phyloP scores from a whole-genome alignment of 2,329 filamentous ascomycete genomes.

The Grosmannia clavigera region DNA sequence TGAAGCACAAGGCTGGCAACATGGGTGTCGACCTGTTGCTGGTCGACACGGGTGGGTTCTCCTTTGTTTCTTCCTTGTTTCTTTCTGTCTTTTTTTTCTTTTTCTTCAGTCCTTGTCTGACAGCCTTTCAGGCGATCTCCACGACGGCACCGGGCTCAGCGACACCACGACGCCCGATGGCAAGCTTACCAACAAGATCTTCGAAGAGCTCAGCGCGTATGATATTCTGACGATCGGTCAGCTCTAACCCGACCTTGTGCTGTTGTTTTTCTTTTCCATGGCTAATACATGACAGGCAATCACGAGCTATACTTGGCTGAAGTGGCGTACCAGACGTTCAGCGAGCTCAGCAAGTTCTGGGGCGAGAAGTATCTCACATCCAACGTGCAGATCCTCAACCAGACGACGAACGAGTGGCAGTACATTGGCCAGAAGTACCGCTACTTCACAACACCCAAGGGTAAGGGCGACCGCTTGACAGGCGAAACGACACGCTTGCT shows the following conservation, averaged over 20 bases:
- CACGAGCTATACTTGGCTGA: constrained; percentile 54
- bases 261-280: background rate
- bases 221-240: constrained; percentile 29
- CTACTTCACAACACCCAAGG: constrained; percentile 28
- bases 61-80: background rate
- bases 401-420: constrained; percentile 24
- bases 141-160: constrained; percentile 51
- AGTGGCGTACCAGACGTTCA: constrained; percentile 49
- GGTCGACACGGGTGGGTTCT: constrained; percentile 39
- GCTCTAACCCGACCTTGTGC: background rate
- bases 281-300: constrained; percentile 27
- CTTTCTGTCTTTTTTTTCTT: background rate
- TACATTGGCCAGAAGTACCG: constrained; percentile 30
- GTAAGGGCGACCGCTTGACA: background rate
- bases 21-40: constrained; percentile 48
- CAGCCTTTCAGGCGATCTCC: constrained; percentile 37
- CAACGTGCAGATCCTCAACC: constrained; percentile 31
- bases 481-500: background rate
- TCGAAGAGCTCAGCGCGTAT: constrained; percentile 26
- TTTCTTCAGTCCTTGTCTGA: background rate
- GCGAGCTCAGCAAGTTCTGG: constrained; percentile 44
- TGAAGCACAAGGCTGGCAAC: constrained; percentile 44
- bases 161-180: constrained; percentile 48
- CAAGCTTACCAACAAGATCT: constrained; percentile 34
- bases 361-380: constrained; percentile 32